Evolutionary conservation across 139 green algal genomes (phyloP), one percentile per base, ranked within the genome.

Genomic region (Desmodesmus armatus): DNA sequence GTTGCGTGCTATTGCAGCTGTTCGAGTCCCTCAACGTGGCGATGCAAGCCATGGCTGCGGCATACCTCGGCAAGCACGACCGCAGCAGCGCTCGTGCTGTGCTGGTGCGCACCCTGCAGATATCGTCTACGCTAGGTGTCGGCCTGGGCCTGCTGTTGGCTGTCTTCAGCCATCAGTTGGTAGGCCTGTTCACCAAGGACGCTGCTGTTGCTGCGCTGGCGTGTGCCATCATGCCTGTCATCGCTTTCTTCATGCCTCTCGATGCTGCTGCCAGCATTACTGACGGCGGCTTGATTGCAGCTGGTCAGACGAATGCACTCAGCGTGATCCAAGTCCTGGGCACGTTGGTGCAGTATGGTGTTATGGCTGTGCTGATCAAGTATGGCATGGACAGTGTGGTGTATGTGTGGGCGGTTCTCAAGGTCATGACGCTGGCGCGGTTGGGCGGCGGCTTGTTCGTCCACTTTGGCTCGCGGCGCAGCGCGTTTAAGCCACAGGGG

Each of bases 21-120:
- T 94, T 94, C 76, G 91, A 94, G 87, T 94, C 87, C 87, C 87
- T 96, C 44, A 93, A 92, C 78, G 92, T 94, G 7, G 90, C 91
- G 5, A 90, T 88, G 1, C 91, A 96, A 78, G 83, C 88, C 3
- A 86, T 95, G 77, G 90, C 90, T 15, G 91, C 91, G 4, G 43
- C 85, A 0, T 92, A 88, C 69, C 86, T 96, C 5, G 92, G 92
- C 60, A 79, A 84, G 67, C 65, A 89, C 31, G 60, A 88, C 39
- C 17, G 47, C 6, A 66, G 17, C 25, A 62, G 67, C 35, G 91
- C 91, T 13, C 63, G 63, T 1, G 77, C 41, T 21, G 79, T 94
- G 27, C 82, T 94, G 40, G 23, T 58, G 21, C 87, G 91, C 19
- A n/a, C 92, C 33, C 37, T 86, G 71, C 31, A 75, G 27, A 66